Evolutionary conservation across 83 land plant genomes (phyloP), one percentile per base, ranked within the genome.

Genomic region (Diphasiastrum complanatum): DNA sequence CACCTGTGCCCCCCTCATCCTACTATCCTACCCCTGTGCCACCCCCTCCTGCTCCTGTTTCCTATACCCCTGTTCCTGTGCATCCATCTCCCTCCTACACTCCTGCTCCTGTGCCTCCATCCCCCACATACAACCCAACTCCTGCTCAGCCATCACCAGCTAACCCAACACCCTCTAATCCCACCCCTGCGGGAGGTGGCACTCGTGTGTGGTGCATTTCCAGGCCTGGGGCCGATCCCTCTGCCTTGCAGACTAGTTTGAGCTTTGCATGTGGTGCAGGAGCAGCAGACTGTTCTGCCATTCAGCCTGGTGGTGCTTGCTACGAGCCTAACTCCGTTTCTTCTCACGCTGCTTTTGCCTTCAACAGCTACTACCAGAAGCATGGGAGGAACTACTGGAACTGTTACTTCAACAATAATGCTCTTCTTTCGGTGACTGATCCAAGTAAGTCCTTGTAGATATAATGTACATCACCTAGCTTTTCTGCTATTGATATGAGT

Each of bases 331-430:
- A 38, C 43, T 8, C 8, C 14, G 43, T 38, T 38, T 8, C 43
- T 38, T 38, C 43, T 14, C 43, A 38, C 14, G 43, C 43, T 38
- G 8, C 43, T 14, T 38, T 38, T 38, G 43, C 43, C 14, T 38
- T 38, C 43, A 38, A 38, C 14, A 38, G 8, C 12, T 38, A 38
- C 14, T 38, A 38, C 43, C 43, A 38, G 43, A 38, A 38, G 14
- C 43, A 38, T 38, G 43, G 43, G 12, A 38, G 43, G 43, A 38
- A 38, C 43, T 38, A 38, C 43, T 38, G 43, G 43, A 38, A 38
- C 43, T 38, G 43, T 38, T 8, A 38, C 14, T 38, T 38, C 43
- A 8, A 14, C 8, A 14, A 14, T 14, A 14, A 8, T 38, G 43
- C 43, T 38, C 43, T 38, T 8, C 43, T 38, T 14, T 8, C 12